These are phyloP conservation scores for Leucosporidium scottii DNA, from an alignment of 768 basidiomycete genomes.

Conservation along the genomic window DNA sequence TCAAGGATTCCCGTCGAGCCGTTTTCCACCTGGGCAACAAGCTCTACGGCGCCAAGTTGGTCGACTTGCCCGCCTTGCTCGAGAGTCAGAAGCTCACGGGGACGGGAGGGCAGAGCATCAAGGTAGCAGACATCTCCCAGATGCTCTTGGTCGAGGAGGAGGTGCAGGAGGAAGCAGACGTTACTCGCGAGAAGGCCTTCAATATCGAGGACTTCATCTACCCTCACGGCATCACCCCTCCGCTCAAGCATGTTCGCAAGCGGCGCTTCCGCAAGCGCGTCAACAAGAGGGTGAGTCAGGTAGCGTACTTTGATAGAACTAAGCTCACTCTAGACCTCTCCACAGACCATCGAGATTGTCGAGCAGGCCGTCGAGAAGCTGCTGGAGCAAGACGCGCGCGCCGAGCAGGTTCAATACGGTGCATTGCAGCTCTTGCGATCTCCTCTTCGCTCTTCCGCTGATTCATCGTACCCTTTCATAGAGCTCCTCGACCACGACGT, in stretches of 20 bases:
- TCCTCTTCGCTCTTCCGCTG: background rate
- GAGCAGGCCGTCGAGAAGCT: slow-evolving; percentile 87
- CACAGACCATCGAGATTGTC: slow-evolving; percentile 84
- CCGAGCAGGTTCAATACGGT: slow-evolving; percentile 14
- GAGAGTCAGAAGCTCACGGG: slow-evolving; percentile 95
- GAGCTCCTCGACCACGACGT: slow-evolving; percentile 71
- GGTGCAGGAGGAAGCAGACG: slow-evolving; percentile 58
- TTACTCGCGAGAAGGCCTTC: slow-evolving; percentile 57
- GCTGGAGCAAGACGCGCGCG: slow-evolving; percentile 49
- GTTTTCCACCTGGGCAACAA: slow-evolving; percentile 77
- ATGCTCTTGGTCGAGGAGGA: slow-evolving; percentile 77
- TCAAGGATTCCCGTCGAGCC: slow-evolving; percentile 89
- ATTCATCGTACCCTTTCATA: slow-evolving; percentile 37
- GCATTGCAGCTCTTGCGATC: background rate
- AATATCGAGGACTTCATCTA: slow-evolving; percentile 94
- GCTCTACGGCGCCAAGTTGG: slow-evolving; percentile 81
- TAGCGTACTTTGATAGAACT: background rate
- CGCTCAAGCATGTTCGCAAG: slow-evolving; percentile 80
- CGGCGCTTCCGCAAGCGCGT: slow-evolving; percentile 85
- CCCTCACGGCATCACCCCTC: slow-evolving; percentile 93
- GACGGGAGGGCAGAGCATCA: slow-evolving; percentile 87
- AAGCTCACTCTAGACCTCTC: background rate
- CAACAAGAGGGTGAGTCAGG: slow-evolving; percentile 60
- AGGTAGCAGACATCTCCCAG: slow-evolving; percentile 95
- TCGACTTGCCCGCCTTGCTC: slow-evolving; percentile 87